phyloP scores from a whole-genome alignment of 306 rosid species.

The Vigna hirtella region DNA sequence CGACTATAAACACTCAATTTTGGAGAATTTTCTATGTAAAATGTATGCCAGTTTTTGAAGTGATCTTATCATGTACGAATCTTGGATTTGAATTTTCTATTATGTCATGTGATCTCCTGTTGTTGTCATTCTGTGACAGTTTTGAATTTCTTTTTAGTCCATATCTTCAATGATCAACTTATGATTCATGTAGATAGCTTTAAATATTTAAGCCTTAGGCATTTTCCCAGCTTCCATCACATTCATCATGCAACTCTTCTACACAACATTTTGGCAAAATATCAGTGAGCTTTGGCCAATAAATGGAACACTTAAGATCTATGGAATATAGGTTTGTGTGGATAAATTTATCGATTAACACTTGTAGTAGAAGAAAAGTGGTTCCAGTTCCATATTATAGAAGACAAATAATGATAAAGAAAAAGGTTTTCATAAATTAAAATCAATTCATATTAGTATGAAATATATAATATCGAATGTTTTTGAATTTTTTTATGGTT shows the following conservation, averaged over 20 bases:
- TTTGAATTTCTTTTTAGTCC: background rate
- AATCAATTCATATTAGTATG: no score
- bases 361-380: no score
- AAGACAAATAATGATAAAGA: no score
- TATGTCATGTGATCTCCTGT: background rate
- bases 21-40: slow-evolving; percentile 36
- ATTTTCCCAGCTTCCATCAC: background rate
- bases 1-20: slow-evolving; percentile 36
- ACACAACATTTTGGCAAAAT: slow-evolving; percentile 14
- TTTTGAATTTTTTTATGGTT: no score
- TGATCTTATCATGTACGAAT: slow-evolving; percentile 25
- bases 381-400: no score
- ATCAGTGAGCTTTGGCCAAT: background rate
- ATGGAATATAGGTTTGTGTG: no score
- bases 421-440: no score
- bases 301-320: background rate
- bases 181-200: slow-evolving; percentile 18
- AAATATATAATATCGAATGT: no score
- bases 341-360: no score
- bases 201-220: background rate
- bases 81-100: background rate
- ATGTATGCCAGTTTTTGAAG: slow-evolving; percentile 30
- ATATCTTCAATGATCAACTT: slow-evolving; percentile 1
- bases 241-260: background rate
- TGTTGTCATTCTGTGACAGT: slow-evolving; percentile 15